Evolutionary conservation across 1,139 yeast genomes (phyloP).

Genomic region (Candida tunisiensis): DNA sequence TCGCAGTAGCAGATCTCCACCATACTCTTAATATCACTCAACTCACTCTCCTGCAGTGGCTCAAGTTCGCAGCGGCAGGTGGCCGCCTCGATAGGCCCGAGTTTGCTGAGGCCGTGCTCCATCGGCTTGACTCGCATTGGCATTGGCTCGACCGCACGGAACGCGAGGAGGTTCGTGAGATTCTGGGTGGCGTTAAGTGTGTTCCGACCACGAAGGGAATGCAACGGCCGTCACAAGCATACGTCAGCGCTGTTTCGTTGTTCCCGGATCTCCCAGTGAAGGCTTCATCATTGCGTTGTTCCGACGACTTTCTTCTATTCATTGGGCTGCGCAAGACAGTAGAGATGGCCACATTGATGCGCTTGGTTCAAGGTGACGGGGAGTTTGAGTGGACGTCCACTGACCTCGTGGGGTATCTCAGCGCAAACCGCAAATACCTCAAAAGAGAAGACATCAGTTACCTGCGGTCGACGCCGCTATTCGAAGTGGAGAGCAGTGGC

Average conservation of each 20-base stretch:
- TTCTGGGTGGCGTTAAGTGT: conserved; percentile 13
- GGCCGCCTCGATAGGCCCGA: conserved; percentile 6
- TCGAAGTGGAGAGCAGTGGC: no score
- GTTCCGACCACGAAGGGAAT: conserved; percentile 24
- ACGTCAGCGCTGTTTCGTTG: conserved; percentile 16
- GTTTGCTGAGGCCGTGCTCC: conserved; percentile 14
- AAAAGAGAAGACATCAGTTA: conserved; percentile 16
- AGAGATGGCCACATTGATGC: conserved; percentile 22
- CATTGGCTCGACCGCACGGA: conserved; percentile 4
- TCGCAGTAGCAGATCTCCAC: conserved; percentile 7
- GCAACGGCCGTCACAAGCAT: conserved; percentile 19
- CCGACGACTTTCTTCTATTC: conserved; percentile 14
- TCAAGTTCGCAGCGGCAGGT: conserved; percentile 7
- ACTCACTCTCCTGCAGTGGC: conserved; percentile 14
- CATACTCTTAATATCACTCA: conserved; percentile 15
- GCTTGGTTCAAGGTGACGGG: conserved; percentile 13
- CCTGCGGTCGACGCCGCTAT: no score
- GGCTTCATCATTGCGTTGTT: conserved; percentile 10
- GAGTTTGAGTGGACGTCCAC: conserved; percentile 19
- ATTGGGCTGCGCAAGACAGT: conserved; percentile 24
- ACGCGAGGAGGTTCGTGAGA: conserved; percentile 5
- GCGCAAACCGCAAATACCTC: conserved; percentile 11
- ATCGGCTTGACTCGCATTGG: conserved; percentile 14
- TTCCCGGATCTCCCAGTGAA: conserved; percentile 24
- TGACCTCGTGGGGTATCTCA: conserved; percentile 21